These are phyloP conservation scores for Psilocybe subaeruginosa DNA, from an alignment of 768 basidiomycete genomes.

Conservation along the genomic window DNA sequence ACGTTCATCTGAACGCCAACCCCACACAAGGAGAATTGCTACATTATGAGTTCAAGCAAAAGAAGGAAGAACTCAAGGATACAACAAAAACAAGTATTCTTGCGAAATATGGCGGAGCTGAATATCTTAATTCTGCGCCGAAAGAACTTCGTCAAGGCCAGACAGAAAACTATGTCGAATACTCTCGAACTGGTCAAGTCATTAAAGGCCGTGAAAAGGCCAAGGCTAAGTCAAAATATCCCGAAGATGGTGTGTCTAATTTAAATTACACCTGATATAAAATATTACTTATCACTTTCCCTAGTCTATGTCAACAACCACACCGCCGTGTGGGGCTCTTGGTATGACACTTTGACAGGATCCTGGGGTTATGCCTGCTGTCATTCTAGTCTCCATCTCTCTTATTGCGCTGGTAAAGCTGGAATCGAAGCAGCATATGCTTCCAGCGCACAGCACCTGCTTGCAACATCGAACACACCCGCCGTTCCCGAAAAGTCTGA, in stretches of 20 bases:
- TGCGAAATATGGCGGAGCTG: slow-evolving; percentile 91
- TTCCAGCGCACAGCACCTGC: slow-evolving; percentile 73
- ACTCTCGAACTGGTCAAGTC: slow-evolving; percentile 88
- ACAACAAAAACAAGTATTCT: slow-evolving; percentile 88
- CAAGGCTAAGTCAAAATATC: slow-evolving; percentile 90
- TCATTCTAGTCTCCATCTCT: slow-evolving; percentile 82
- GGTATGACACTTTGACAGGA: slow-evolving; percentile 72
- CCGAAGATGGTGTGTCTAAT: slow-evolving; percentile 82
- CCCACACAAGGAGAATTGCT: slow-evolving; percentile 94
- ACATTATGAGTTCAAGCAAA: slow-evolving; percentile 88
- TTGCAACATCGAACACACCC: slow-evolving; percentile 44
- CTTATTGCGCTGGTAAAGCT: slow-evolving; percentile 89
- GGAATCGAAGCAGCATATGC: slow-evolving; percentile 80
- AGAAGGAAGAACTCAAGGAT: slow-evolving; percentile 91
- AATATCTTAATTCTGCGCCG: slow-evolving; percentile 89
- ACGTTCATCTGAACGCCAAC: slow-evolving; percentile 94
- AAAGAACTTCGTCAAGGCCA: slow-evolving; percentile 93
- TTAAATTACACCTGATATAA: not conserved
- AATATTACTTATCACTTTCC: slow-evolving; percentile 12
- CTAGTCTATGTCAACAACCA: slow-evolving; percentile 92
- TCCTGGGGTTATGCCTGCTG: slow-evolving; percentile 96
- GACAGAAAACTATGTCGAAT: slow-evolving; percentile 97
- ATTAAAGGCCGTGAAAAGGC: slow-evolving; percentile 91
- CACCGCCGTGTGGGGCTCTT: slow-evolving; percentile 97
- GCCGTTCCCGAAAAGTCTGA: slow-evolving; percentile 22